These are phyloP conservation scores for Torulaspora maleeae DNA, from an alignment of 805 yeast genomes.

Conservation along the genomic window DNA sequence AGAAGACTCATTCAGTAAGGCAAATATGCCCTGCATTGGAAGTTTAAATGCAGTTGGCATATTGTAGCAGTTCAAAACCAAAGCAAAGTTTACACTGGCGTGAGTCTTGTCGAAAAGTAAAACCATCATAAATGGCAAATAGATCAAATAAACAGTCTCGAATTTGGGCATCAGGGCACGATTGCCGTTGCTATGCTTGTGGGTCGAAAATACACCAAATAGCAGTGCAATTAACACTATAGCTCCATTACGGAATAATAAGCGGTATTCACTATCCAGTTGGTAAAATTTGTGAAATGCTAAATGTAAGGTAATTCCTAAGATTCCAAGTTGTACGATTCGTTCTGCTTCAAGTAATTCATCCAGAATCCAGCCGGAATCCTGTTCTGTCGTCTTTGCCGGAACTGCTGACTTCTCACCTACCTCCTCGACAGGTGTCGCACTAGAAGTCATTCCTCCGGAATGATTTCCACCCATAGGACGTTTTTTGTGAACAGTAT, in stretches of 20 bases:
- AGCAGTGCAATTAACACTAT: slow-evolving; percentile 23
- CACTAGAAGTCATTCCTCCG: slow-evolving; percentile 1
- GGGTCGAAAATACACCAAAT: slow-evolving; percentile 12
- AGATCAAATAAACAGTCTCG: slow-evolving; percentile 35
- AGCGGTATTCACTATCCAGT: slow-evolving; percentile 14
- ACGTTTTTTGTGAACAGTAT: neutral
- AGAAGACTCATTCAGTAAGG: slow-evolving; percentile 19
- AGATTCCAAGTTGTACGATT: slow-evolving; percentile 25
- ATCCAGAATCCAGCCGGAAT: slow-evolving; percentile 14
- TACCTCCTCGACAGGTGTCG: neutral
- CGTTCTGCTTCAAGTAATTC: slow-evolving; percentile 22
- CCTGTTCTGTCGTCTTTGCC: slow-evolving; percentile 3
- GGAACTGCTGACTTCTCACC: neutral
- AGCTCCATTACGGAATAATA: slow-evolving; percentile 21
- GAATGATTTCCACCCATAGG: neutral
- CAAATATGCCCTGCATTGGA: slow-evolving; percentile 25
- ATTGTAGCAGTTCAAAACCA: slow-evolving; percentile 33
- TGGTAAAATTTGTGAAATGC: slow-evolving; percentile 17
- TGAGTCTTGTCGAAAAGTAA: slow-evolving; percentile 26
- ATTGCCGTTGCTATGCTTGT: slow-evolving; percentile 5
- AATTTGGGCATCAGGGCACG: slow-evolving; percentile 28
- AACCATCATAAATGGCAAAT: slow-evolving; percentile 33
- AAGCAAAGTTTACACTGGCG: slow-evolving; percentile 31
- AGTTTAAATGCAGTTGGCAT: slow-evolving; percentile 19
- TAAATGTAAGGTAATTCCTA: slow-evolving; percentile 25